Percentiles rank a stretch among this genome's conserved stretches.
Conservation (phyloP, 208 protist species). For the Acanthamoeba culbertsoni region DNA sequence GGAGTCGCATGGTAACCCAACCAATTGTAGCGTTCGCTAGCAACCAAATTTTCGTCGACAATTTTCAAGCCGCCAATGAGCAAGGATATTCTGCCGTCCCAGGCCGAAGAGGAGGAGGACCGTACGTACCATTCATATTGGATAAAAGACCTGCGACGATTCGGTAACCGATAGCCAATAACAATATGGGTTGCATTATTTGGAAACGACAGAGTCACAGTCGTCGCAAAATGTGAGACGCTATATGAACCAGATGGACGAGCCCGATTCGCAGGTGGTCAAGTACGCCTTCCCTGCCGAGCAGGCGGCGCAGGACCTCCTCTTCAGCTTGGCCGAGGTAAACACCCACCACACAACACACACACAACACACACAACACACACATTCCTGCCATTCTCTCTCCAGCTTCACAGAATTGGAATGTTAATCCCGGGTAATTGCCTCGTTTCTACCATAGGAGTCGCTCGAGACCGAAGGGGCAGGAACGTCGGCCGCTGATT, state of each 20-base stretch:
- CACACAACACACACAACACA: too few species aligned
- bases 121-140: too few species aligned
- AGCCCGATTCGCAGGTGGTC: not conserved
- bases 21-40: not conserved
- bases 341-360: too few species aligned
- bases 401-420: too few species aligned
- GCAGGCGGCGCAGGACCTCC: not conserved
- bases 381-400: too few species aligned
- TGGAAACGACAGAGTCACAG: not conserved
- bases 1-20: not conserved
- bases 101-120: not conserved
- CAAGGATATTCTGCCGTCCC: not conserved
- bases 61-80: not conserved
- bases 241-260: not conserved
- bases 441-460: too few species aligned
- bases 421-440: too few species aligned
- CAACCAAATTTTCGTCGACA: not conserved
- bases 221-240: not conserved
- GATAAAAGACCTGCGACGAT: too few species aligned
- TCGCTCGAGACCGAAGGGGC: too few species aligned
- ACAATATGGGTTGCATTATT: not conserved
- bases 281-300: not conserved
- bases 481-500: not conserved
- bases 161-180: too few species aligned
- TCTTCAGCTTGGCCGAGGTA: not conserved